Evolutionary conservation across 768 basidiomycete species (phyloP), one percentile per base, ranked within the genome.

Genomic region (Rhodotorula graminis): DNA sequence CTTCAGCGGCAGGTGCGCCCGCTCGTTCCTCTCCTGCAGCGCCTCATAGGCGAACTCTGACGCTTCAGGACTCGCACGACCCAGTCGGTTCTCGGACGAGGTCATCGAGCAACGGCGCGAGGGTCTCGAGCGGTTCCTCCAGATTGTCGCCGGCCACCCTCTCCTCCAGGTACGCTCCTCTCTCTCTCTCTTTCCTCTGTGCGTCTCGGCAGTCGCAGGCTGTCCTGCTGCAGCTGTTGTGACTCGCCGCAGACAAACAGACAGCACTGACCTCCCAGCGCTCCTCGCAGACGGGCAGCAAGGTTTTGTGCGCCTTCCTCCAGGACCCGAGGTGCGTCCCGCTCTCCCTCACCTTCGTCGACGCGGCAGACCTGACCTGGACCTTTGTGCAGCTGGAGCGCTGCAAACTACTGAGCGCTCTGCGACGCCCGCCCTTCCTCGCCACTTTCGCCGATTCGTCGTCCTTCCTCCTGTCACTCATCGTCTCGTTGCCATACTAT

Each of bases 61-160:
- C 2, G n/a, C 14, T 21, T 40, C 31, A 3, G 14, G 21, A 18
- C 33, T 19, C 7, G 11, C 21, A 4, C 1, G n/a, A n/a, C n/a
- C 16, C 11, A 19, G 49, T 47, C 64, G 73, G 16, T 99, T 98
- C 83, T 93, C 93, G 25, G 95, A 98, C 77, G 96, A 99, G 81
- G 90, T 97, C 58, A 97, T 99, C 70, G 95, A 98, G 82, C 84
- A 85, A 67, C 83, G 96, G 70, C 84, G 95, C 76, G 94, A 98
- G 80, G 95, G 95, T 1, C 82, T 98, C 33, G 95, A 98, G 83
- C 84, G 95, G 44, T 99, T 98, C 83, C 81, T 99, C 78, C 92
- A 91, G 77, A 88, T 99, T 73, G 95, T 99, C 61, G 96, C 96
- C 5, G 96, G 96, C 0, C 96, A 99, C 80, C 96, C 96, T 15